Evolutionary conservation across 129 eudicot species (phyloP).

Genomic region (Scalesia atractyloides): DNA sequence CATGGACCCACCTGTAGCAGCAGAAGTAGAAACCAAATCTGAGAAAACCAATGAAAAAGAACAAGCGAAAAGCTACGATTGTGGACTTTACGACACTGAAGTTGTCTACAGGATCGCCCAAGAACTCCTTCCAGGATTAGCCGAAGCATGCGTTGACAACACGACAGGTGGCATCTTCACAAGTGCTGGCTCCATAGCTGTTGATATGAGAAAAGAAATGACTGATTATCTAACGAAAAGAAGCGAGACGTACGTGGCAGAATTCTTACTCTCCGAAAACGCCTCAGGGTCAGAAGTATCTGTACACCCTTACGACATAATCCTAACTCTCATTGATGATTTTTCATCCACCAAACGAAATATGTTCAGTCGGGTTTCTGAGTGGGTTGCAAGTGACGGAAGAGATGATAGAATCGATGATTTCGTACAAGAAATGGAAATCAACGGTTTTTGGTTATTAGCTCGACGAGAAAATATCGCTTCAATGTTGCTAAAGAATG

Average conservation of each 20-base stretch:
- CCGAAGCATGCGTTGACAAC: constrained; percentile 89
- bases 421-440: constrained; percentile 86
- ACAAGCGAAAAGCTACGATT: constrained; percentile 49
- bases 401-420: constrained; percentile 89
- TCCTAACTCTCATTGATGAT: constrained; percentile 68
- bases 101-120: constrained; percentile 72
- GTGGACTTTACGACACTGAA: constrained; percentile 78
- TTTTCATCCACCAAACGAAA: constrained; percentile 61
- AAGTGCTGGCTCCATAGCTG: constrained; percentile 76
- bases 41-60: constrained; percentile 35
- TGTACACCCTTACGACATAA: constrained; percentile 72
- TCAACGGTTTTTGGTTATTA: constrained; percentile 81
- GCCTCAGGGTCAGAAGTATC: constrained; percentile 45
- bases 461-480: constrained; percentile 67
- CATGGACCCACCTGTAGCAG: constrained; percentile 63
- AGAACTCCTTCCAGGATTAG: constrained; percentile 81
- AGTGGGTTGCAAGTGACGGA: constrained; percentile 76
- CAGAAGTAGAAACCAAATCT: constrained; percentile 50
- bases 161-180: constrained; percentile 80
- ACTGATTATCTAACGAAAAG: constrained; percentile 59
- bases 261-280: constrained; percentile 60
- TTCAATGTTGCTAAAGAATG: constrained; percentile 63
- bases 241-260: constrained; percentile 81
- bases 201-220: constrained; percentile 78
- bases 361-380: constrained; percentile 70